phyloP scores from a whole-genome alignment of 225 moss, liverwort and hornwort genomes.

The Anthoceros angustus region DNA sequence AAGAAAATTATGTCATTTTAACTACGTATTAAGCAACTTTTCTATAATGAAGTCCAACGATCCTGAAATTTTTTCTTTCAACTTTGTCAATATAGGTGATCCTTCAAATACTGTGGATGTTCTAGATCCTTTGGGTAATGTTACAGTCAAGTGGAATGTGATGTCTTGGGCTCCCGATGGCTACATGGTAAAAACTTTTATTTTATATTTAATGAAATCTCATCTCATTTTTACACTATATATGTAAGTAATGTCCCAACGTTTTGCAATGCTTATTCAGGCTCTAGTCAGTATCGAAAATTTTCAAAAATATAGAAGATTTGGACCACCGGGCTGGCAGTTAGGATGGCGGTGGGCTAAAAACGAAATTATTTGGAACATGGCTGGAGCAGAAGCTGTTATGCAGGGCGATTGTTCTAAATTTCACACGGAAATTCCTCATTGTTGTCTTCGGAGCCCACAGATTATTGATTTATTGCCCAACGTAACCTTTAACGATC shows the following conservation, averaged over 20 bases:
- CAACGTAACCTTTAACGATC: slow-evolving; percentile 49
- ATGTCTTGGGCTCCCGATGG: slow-evolving; percentile 44
- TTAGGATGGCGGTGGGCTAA: slow-evolving; percentile 68
- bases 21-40: too few relatives aligned
- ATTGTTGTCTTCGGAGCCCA: slow-evolving; percentile 44
- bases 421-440: slow-evolving; percentile 32
- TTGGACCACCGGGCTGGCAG: slow-evolving; percentile 35
- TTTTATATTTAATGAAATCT: too few relatives aligned
- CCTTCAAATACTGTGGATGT: slow-evolving; percentile 25
- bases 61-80: too few relatives aligned
- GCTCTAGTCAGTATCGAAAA: slow-evolving; percentile 66
- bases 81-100: too few relatives aligned
- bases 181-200: slow-evolving; percentile 35
- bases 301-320: slow-evolving; percentile 47
- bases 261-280: slow-evolving; percentile 17
- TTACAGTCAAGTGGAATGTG: slow-evolving; percentile 81
- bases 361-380: slow-evolving; percentile 63
- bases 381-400: slow-evolving; percentile 48
- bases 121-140: slow-evolving; percentile 56
- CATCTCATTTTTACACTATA: too few relatives aligned
- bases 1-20: too few relatives aligned
- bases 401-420: slow-evolving; percentile 63
- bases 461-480: slow-evolving; percentile 53
- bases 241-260: too few relatives aligned
- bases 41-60: too few relatives aligned